Conservation (phyloP, 768 basidiomycete species). For the Xerocomellus chrysenteron region DNA sequence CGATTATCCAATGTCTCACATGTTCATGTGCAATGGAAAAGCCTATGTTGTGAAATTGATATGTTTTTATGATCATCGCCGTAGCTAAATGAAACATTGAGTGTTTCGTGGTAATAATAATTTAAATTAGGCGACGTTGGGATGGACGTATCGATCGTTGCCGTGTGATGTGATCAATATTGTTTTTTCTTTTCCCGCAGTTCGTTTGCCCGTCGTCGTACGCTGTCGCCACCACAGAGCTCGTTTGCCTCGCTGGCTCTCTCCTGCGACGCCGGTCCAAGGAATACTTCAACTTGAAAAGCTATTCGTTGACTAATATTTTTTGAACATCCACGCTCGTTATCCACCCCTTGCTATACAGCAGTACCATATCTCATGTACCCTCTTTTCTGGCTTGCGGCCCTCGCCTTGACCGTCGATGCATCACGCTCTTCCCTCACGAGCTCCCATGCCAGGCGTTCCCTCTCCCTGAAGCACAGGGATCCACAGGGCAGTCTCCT, state of each 20-base stretch:
- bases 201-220: slow-evolving; percentile 7
- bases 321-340: slow-evolving; percentile 34
- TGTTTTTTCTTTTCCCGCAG: slow-evolving; percentile 12
- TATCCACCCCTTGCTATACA: slow-evolving; percentile 33
- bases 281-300: neutral
- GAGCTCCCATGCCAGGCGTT: slow-evolving; percentile 37
- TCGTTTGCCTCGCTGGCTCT: slow-evolving; percentile 6
- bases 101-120: neutral
- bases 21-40: slow-evolving; percentile 8
- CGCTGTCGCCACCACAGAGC: slow-evolving; percentile 18
- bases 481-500: slow-evolving; percentile 19
- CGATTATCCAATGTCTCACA: slow-evolving; percentile 3
- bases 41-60: neutral
- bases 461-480: slow-evolving; percentile 26
- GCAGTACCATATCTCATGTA: slow-evolving; percentile 34
- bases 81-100: too few species aligned
- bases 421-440: slow-evolving; percentile 42
- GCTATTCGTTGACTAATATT: slow-evolving; percentile 1
- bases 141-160: neutral
- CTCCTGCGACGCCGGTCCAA: slow-evolving; percentile 12
- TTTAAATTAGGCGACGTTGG: neutral
- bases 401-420: slow-evolving; percentile 25
- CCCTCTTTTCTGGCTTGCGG: slow-evolving; percentile 27
- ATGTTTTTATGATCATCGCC: neutral
- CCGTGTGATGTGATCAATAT: slow-evolving; percentile 21